Evolutionary conservation across 768 basidiomycete species (phyloP), one percentile per base, ranked within the genome.

Genomic region (Mrakia gelida): DNA sequence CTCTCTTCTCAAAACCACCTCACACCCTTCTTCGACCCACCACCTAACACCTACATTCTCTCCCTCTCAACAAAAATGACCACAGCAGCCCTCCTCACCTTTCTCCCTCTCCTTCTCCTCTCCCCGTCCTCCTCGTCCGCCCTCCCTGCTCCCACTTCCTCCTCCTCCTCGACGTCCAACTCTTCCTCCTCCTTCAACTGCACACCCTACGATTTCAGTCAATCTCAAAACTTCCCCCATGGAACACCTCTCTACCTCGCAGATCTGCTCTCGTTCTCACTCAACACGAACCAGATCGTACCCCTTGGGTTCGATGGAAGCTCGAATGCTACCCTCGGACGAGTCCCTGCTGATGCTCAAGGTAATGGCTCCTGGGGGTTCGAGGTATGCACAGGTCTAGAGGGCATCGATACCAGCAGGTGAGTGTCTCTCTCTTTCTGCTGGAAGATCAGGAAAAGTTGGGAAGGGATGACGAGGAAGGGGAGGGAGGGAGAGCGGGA

Each of bases 391-490:
- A 41, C 9, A 38, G 67, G 67, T 21, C n/a, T 70, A 18, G 41
- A 70, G 67, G 67, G 67, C 2, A 70, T 70, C 38, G 67, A 70
- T n/a, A 70, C 67, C 34, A 70, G 18, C 41, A 70, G 67, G 67
- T 70, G 26, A 65, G 63, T 9, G 8, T 30, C 16, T 7, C 38
- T 43, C 21, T 26, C 18, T n/a, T 45, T 9, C 41, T 13, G 2
- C 26, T 3, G 34, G 13, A 16, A 18, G 6, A 21, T 21, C 8
- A 68, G 38, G 18, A 32, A 38, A 68, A 41, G 9, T 8, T 6
- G 1, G 41, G 38, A 26, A 70, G 67, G 34, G 38, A 41, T 67
- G 65, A 67, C 32, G 32, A 34, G 32, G 32, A 32, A 23, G 30
- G 6, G 30, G 34, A 65, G 21, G 63, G 30, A 21, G 16, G 8